Conservation (phyloP, 352 stramenopile genomes). For the Phytophthora syringae region DNA sequence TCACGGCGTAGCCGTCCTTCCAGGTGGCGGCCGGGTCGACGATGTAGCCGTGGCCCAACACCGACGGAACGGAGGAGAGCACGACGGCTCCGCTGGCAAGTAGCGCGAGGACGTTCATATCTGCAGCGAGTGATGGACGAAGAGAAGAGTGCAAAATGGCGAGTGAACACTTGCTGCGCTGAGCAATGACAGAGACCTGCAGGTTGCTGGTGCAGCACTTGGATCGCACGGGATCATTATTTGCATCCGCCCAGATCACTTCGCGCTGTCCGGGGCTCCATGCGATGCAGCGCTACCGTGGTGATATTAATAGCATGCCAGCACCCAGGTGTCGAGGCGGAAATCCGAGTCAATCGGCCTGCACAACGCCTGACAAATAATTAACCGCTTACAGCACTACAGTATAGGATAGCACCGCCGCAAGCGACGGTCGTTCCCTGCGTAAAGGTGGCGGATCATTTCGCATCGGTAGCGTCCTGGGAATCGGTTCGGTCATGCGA, state of each 20-base stretch:
- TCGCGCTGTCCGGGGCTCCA: conserved; percentile 2
- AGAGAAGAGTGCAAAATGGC: conserved; percentile 24
- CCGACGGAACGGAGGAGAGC: conserved; percentile 15
- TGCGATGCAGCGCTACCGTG: conserved; percentile 1
- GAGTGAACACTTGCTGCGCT: background rate
- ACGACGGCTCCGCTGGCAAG: conserved; percentile 11
- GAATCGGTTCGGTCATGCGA: conserved; percentile 2
- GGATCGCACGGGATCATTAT: conserved; percentile 18
- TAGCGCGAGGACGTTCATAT: conserved; percentile 31
- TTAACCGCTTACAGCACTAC: too few species aligned
- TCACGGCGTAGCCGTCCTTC: conserved; percentile 50
- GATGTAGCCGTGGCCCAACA: conserved; percentile 46
- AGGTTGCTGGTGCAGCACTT: background rate
- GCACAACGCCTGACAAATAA: background rate
- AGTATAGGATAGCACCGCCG: too few species aligned
- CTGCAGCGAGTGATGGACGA: conserved; percentile 1
- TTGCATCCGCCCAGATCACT: background rate
- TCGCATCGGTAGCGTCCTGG: background rate
- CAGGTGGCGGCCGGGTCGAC: conserved; percentile 42
- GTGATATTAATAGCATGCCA: conserved; percentile 3
- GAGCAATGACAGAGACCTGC: background rate
- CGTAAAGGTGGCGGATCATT: conserved; percentile 8
- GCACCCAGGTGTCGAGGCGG: conserved; percentile 21
- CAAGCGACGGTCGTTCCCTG: background rate
- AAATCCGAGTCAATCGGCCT: conserved; percentile 22